Percentiles rank a stretch among this genome's conserved stretches.
Evolutionary conservation across 352 stramenopile genomes (phyloP).

Genomic region (Globisporangium sylvaticum): DNA sequence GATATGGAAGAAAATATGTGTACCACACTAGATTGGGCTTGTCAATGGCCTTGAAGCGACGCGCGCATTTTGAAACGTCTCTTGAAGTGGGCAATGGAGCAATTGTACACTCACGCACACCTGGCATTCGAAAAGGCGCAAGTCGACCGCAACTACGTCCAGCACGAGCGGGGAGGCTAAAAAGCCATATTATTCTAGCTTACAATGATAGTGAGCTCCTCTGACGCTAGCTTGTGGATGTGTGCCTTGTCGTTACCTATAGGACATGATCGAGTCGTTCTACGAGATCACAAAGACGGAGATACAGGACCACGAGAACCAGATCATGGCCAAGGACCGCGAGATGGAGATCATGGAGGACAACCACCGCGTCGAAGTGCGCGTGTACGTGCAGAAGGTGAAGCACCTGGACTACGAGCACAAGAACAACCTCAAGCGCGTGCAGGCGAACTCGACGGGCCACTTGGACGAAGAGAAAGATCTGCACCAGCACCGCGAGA

Average conservation of each 20-base stretch:
- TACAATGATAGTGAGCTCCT: no score
- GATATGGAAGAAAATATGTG: not conserved
- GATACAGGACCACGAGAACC: conserved; percentile 88
- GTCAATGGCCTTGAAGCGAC: not conserved
- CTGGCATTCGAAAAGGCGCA: conserved; percentile 78
- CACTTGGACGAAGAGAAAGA: conserved; percentile 79
- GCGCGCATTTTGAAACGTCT: not conserved
- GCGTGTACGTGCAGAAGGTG: conserved; percentile 93
- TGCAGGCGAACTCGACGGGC: conserved; percentile 57
- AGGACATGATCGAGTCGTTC: conserved; percentile 95
- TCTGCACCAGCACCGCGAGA: conserved; percentile 59
- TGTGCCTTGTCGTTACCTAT: not conserved
- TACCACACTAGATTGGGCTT: not conserved
- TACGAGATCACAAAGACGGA: conserved; percentile 94
- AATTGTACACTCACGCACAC: not conserved
- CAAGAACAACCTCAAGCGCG: conserved; percentile 90
- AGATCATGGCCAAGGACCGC: conserved; percentile 90
- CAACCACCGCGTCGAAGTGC: conserved; percentile 91
- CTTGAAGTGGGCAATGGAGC: not conserved
- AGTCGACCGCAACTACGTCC: conserved; percentile 93
- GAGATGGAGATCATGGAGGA: conserved; percentile 96
- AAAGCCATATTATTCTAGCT: no score
- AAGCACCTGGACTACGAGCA: conserved; percentile 95
- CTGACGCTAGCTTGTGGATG: not conserved
- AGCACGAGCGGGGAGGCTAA: conserved; percentile 81